Evolutionary conservation across 345 rosid species (phyloP), one percentile per base, ranked within the genome.

Genomic region (Eucalyptus melliodora): DNA sequence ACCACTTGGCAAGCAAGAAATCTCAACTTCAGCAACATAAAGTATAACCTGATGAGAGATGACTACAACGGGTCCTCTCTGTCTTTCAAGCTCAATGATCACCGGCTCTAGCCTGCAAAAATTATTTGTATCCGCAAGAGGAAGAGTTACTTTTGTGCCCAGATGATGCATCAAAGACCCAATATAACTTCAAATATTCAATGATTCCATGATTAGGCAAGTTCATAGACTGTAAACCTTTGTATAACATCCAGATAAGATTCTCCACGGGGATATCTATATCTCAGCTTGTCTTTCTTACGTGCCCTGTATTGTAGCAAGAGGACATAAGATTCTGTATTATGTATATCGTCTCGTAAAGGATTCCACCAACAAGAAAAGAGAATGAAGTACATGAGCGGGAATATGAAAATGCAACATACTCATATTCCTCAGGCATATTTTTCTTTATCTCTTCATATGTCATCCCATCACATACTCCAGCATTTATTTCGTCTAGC

Each of bases 401-500:
- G 44, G 51, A 50, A 77, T 24, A 59, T 65, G 27, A 24, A 88
- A 81, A 42, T 15, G 62, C 90, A 86, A 90, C 98, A 89, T 95
- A 97, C 99, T 94, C 97, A n/a, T 95, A 98, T 88, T 98, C 99
- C 93, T 98, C 99, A 8, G 97, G 99, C 99, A 96, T 96, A 90
- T 96, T 96, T 92, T 91, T 96, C 93, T 95, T 97, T 89, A 96
- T 95, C 88, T 97, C 99, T 90, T 98, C 99, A 87, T 98, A 98
- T 42, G 96, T 97, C 99, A 98, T 98, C 90, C 99, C 99, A 94
- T 98, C 99, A 88, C 99, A 98, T 24, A 96, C 98, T 93, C 99
- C 99, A 88, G 99, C 94, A 91, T 98, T 98, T 92, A 98, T 97
- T 95, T 98, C 99, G 89, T 98, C 99, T 67, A 98, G 95, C 45